Evolutionary conservation across 2,329 filamentous ascomycete genomes (phyloP).

Genomic region (Colletotrichum nymphaeae): DNA sequence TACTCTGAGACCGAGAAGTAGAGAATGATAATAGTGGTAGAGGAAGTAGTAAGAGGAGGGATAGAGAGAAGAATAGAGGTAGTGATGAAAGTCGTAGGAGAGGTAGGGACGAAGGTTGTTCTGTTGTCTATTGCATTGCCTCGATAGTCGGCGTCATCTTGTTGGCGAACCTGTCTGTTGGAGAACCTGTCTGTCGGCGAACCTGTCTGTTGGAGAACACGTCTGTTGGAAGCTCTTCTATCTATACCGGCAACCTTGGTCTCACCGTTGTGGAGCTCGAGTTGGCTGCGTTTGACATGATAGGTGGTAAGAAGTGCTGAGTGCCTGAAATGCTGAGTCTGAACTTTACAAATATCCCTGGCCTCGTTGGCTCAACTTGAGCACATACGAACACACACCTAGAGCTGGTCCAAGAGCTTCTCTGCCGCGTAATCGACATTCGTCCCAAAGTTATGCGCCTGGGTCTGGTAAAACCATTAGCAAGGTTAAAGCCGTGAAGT

Average conservation of each 20-base stretch:
- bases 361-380: neutral
- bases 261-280: slow-evolving; percentile 61
- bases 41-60: too few species aligned
- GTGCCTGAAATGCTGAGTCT: neutral
- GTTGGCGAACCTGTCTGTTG: slow-evolving; percentile 58
- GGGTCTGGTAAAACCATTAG: slow-evolving; percentile 41
- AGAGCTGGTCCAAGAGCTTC: slow-evolving; percentile 51
- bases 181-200: slow-evolving; percentile 56
- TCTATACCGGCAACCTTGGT: slow-evolving; percentile 65
- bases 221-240: too few species aligned
- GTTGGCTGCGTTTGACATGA: neutral
- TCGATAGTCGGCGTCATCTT: too few species aligned
- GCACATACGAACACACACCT: neutral
- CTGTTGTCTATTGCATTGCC: too few species aligned
- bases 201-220: slow-evolving; percentile 62
- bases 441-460: slow-evolving; percentile 47
- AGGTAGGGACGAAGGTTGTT: too few species aligned
- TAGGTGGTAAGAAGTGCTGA: neutral
- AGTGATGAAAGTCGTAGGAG: too few species aligned
- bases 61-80: too few species aligned
- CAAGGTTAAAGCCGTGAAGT: neutral
- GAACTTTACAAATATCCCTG: neutral
- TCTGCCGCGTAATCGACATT: slow-evolving; percentile 49
- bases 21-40: too few species aligned
- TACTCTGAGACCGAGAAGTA: too few species aligned